Evolutionary conservation across 306 rosid genomes (phyloP).

Genomic region (Glycine tomentella): DNA sequence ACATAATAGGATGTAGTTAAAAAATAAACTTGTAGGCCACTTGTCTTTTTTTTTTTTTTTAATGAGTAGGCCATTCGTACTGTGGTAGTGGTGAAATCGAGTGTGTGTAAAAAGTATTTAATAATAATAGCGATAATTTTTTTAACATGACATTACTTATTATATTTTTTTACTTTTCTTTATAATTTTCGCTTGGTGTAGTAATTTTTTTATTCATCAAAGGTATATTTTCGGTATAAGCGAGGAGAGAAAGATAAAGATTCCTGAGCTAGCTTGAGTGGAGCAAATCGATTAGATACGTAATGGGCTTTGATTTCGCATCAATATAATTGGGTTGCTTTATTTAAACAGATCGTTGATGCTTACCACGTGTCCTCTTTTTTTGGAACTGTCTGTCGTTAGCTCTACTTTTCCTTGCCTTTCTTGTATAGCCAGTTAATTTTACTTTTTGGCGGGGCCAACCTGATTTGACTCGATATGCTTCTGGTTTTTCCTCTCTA

Average conservation of each 20-base stretch:
- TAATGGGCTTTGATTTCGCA: slow-evolving; percentile 48
- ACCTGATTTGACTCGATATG: slow-evolving; percentile 47
- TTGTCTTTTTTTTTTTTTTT: background rate
- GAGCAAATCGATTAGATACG: slow-evolving; percentile 49
- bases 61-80: slow-evolving; percentile 33
- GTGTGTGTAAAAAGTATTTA: background rate
- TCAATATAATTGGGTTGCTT: slow-evolving; percentile 17
- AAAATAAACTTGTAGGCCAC: background rate
- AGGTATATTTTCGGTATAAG: slow-evolving; percentile 31
- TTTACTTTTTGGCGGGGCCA: slow-evolving; percentile 45
- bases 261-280: slow-evolving; percentile 39
- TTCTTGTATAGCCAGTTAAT: background rate
- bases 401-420: slow-evolving; percentile 42
- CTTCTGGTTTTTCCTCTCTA: slow-evolving; percentile 30
- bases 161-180: background rate
- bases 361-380: slow-evolving; percentile 59
- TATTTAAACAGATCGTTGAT: slow-evolving; percentile 36
- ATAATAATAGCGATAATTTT: background rate
- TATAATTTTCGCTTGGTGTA: background rate
- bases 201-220: background rate
- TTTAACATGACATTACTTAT: background rate
- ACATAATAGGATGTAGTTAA: slow-evolving; percentile 4
- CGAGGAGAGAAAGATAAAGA: slow-evolving; percentile 19
- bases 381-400: slow-evolving; percentile 32
- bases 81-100: slow-evolving; percentile 7